phyloP scores from a whole-genome alignment of 1,139 yeast species.

The Debaryomyces udenii region DNA sequence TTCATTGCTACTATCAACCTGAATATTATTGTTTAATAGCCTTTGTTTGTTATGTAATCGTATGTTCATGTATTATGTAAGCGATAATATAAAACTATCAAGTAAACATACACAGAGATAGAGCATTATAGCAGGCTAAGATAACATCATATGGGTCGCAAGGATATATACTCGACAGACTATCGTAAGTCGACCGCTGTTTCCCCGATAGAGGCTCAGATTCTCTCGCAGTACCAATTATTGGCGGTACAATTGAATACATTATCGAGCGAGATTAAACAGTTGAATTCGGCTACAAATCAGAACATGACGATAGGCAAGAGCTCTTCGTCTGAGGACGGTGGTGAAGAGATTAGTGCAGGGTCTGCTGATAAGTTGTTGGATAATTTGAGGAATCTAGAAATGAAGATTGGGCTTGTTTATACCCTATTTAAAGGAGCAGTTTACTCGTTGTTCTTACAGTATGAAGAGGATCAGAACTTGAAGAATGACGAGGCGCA shows the following conservation, averaged over 20 bases:
- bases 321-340: constrained; percentile 5
- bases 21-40: constrained; percentile 6
- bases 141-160: constrained; percentile 14
- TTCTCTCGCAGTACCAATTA: constrained; percentile 50
- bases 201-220: constrained; percentile 41
- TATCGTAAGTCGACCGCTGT: constrained; percentile 34
- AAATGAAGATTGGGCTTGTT: constrained; percentile 63
- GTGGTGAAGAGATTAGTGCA: constrained; percentile 9
- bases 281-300: constrained; percentile 24
- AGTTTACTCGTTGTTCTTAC: constrained; percentile 59
- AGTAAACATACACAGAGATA: too few species aligned
- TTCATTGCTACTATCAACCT: constrained; percentile 7
- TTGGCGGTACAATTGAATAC: constrained; percentile 45
- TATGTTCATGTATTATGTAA: too few species aligned
- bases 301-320: constrained; percentile 3
- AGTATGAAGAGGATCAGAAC: constrained; percentile 32
- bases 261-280: constrained; percentile 36
- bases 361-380: constrained; percentile 35
- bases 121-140: too few species aligned
- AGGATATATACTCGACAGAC: constrained; percentile 26
- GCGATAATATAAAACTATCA: too few species aligned
- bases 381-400: constrained; percentile 58
- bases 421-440: constrained; percentile 71
- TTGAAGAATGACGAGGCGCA: constrained; percentile 14
- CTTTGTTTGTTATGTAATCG: constrained; percentile 2